These are phyloP conservation scores for Diaporthe destruens DNA, from an alignment of 2,329 filamentous ascomycete species.

Conservation along the genomic window DNA sequence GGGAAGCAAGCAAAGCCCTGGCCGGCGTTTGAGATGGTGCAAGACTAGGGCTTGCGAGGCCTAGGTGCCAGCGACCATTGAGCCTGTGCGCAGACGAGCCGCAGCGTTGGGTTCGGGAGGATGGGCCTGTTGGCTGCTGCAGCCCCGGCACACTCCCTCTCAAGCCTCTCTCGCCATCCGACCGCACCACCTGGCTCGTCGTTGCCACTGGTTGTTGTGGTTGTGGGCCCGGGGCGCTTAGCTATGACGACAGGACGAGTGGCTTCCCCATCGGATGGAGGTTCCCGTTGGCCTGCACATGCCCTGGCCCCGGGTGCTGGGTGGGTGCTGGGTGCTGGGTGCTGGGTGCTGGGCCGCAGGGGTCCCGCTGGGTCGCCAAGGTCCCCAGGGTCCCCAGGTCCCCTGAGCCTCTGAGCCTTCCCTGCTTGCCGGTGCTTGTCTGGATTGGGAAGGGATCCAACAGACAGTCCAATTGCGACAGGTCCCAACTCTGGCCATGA, in stretches of 20 bases:
- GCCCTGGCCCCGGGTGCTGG: background rate
- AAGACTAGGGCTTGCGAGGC: slow-evolving; percentile 22
- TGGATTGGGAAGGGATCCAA: slow-evolving; percentile 25
- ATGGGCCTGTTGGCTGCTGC: background rate
- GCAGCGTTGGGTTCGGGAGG: background rate
- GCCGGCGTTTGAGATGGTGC: slow-evolving; percentile 5
- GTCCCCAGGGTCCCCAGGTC: no score
- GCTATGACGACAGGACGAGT: slow-evolving; percentile 19
- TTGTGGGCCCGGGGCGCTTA: slow-evolving; percentile 15
- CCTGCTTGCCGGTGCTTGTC: slow-evolving; percentile 1
- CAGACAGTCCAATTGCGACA: slow-evolving; percentile 9
- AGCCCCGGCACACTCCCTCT: background rate
- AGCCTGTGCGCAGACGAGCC: slow-evolving; percentile 22
- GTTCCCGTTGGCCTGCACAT: slow-evolving; percentile 11
- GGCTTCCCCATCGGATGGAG: slow-evolving; percentile 17
- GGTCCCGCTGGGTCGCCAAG: background rate
- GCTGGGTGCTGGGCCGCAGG: background rate
- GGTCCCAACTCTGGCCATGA: slow-evolving; percentile 20
- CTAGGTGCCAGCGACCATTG: slow-evolving; percentile 30
- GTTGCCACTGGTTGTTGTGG: background rate
- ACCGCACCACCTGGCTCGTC: slow-evolving; percentile 2
- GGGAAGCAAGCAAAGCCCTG: background rate
- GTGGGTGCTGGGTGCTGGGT: background rate
- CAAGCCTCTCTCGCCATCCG: background rate
- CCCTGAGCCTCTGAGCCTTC: slow-evolving; percentile 15